Evolutionary conservation across 1,284 basidiomycete species (phyloP), one percentile per base, ranked within the genome.

Genomic region (Fomitiporia mediterranea): DNA sequence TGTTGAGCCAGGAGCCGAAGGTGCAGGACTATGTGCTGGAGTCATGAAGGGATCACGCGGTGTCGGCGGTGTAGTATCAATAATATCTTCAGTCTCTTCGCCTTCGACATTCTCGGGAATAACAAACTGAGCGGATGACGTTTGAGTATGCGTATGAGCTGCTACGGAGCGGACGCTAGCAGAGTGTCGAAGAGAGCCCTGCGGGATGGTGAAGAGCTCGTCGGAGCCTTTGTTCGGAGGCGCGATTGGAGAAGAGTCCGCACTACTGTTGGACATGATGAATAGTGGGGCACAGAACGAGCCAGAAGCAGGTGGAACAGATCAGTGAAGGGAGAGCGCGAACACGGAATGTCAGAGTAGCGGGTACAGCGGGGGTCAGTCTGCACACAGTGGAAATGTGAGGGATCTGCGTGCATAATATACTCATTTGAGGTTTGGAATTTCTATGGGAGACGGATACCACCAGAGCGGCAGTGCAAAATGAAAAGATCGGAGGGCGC

Each of bases 1-100:
- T 44, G 43, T 65, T 15, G 65, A 60, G 30, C 63, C 63, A 47
- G 60, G 64, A 15, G 61, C 51, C n/a, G 61, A 54, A 17, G 62
- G 52, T 32, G 57, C 55, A 32, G 51, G 25, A 28, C 42, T 48
- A 28, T 43, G 28, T 8, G 37, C 43, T 19, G 53, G 57, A 19
- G 53, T 59, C 32, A 43, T 21, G 46, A 56, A 56, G 13, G 57
- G 57, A 50, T 59, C 60, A 34, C 38, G 55, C 39, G 51, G 51
- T 28, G 56, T 59, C 42, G 56, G 53, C 23, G 53, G 56, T 6
- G 34, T 53, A 37, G 57, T 61, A 40, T 56, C 50, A 9, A 50
- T 37, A 46, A 30, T 21, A 30, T 56, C 51, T n/a, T 50, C 47
- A 40, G 30, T 28, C 6, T 28, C 56, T 32, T 53, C 27, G 6